Conservation (phyloP, 1,139 yeast genomes). For the Candida anutae region DNA sequence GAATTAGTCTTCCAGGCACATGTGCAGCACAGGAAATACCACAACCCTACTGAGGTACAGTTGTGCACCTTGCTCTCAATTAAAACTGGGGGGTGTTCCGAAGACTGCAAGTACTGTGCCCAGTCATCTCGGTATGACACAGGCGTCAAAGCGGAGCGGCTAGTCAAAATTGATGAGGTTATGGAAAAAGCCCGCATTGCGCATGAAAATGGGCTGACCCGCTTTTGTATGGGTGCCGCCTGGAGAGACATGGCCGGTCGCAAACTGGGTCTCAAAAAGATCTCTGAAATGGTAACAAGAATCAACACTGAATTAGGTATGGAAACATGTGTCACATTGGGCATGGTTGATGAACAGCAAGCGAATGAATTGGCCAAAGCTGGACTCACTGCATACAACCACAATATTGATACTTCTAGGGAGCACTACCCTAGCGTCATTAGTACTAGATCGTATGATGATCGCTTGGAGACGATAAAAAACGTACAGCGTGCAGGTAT, state of each 20-base stretch:
- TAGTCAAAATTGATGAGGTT: slow-evolving; percentile 55
- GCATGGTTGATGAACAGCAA: slow-evolving; percentile 64
- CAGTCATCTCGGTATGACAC: slow-evolving; percentile 66
- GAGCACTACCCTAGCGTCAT: slow-evolving; percentile 70
- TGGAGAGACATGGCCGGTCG: slow-evolving; percentile 84
- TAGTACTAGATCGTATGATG: slow-evolving; percentile 63
- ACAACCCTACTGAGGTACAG: slow-evolving; percentile 65
- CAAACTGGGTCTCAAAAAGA: slow-evolving; percentile 55
- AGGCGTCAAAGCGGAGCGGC: slow-evolving; percentile 60
- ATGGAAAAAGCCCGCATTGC: slow-evolving; percentile 59
- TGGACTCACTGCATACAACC: slow-evolving; percentile 77
- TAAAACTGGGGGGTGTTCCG: slow-evolving; percentile 77
- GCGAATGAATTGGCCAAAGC: slow-evolving; percentile 52
- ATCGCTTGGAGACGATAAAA: slow-evolving; percentile 55
- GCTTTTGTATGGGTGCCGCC: slow-evolving; percentile 85
- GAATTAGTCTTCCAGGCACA: slow-evolving; percentile 60
- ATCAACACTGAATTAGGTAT: slow-evolving; percentile 56
- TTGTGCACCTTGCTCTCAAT: slow-evolving; percentile 68
- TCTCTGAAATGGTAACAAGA: slow-evolving; percentile 56
- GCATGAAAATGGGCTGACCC: slow-evolving; percentile 61
- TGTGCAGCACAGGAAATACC: slow-evolving; percentile 56
- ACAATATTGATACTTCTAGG: slow-evolving; percentile 72
- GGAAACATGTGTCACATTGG: slow-evolving; percentile 77
- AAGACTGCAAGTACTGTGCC: slow-evolving; percentile 76
- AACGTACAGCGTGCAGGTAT: slow-evolving; percentile 62